phyloP scores from a whole-genome alignment of 2,329 filamentous ascomycete species.

The Pseudocercospora crystallina region DNA sequence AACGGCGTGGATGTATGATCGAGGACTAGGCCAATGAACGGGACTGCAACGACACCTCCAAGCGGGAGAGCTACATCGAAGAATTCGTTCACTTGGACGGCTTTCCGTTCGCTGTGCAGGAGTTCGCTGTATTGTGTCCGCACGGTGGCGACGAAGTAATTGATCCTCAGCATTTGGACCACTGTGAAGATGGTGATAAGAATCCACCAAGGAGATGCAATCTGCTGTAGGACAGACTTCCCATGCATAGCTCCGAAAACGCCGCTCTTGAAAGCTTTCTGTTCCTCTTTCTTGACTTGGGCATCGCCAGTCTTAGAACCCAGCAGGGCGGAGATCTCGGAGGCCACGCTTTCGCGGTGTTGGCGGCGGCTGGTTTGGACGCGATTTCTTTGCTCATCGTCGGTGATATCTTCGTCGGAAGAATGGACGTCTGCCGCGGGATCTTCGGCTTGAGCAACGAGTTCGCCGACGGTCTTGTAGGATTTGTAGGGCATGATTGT shows the following conservation, averaged over 20 bases:
- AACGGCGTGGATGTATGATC: conserved; percentile 73
- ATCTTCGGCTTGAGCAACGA: conserved; percentile 69
- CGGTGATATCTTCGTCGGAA: conserved; percentile 55
- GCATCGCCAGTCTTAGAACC: conserved; percentile 63
- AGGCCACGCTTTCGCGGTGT: conserved; percentile 62
- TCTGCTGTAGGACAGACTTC: conserved; percentile 68
- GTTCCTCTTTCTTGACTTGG: conserved; percentile 65
- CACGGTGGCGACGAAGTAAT: conserved; percentile 89
- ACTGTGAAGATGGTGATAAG: conserved; percentile 78
- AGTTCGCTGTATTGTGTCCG: conserved; percentile 78
- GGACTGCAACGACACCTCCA: conserved; percentile 79
- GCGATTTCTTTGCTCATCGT: conserved; percentile 56
- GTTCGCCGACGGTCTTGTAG: conserved; percentile 67
- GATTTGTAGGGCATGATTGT: conserved; percentile 49
- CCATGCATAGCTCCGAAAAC: conserved; percentile 87
- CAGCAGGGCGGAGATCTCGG: conserved; percentile 72
- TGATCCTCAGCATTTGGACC: conserved; percentile 64
- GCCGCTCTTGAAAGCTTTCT: conserved; percentile 68
- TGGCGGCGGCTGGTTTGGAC: conserved; percentile 53
- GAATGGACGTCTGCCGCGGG: conserved; percentile 46
- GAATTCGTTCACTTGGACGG: conserved; percentile 73
- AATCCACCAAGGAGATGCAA: conserved; percentile 78
- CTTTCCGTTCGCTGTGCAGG: conserved; percentile 60
- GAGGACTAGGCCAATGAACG: conserved; percentile 78
- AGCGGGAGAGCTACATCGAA: conserved; percentile 85